phyloP scores from a whole-genome alignment of 176 grass and related monocot genomes.

The Carex cristatella region DNA sequence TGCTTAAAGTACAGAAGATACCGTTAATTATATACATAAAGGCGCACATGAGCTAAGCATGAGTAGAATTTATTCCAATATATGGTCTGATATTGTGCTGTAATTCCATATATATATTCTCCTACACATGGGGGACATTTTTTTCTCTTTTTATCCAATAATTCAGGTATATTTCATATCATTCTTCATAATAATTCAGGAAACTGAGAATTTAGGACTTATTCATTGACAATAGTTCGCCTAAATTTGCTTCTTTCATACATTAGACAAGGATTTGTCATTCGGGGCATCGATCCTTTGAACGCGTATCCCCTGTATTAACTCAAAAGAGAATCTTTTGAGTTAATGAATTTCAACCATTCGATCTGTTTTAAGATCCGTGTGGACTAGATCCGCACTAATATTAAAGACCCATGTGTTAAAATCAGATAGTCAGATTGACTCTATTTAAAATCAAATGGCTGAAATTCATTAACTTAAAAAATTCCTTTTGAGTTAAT shows the following conservation, averaged over 20 bases:
- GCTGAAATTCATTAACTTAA: no score
- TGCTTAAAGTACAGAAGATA: neutral
- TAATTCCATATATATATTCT: conserved; percentile 14
- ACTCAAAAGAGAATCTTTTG: no score
- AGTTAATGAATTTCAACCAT: no score
- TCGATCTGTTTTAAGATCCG: no score
- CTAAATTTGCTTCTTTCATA: neutral
- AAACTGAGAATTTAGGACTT: conserved; percentile 6
- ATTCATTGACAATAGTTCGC: neutral
- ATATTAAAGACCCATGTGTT: no score
- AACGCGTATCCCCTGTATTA: no score
- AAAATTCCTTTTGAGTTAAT: no score
- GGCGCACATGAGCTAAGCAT: neutral
- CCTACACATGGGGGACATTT: neutral
- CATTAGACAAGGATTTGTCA: neutral
- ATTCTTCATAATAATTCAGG: conserved; percentile 26
- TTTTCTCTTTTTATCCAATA: neutral
- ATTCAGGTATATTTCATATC: conserved; percentile 22
- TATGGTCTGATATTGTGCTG: neutral
- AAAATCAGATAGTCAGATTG: no score
- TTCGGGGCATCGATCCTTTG: neutral
- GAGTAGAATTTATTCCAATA: conserved; percentile 21
- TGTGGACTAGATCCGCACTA: no score
- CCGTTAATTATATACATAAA: neutral
- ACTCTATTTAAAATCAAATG: no score